Conservation (phyloP, 768 basidiomycete species). For the Boletus coccyginus region DNA sequence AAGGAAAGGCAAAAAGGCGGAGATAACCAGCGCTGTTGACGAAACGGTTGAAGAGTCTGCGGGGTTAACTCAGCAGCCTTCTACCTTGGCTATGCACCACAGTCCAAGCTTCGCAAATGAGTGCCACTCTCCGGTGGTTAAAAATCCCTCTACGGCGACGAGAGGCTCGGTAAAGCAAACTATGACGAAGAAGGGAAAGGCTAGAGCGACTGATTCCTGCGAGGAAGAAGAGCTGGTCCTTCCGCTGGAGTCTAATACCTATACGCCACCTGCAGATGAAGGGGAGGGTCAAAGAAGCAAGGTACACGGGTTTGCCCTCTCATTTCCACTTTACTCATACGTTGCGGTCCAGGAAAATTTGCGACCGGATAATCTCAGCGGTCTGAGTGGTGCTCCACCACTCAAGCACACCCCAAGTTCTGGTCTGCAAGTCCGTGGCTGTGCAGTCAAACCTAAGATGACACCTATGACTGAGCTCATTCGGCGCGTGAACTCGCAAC, state of each 20-base stretch:
- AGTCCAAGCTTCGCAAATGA: background rate
- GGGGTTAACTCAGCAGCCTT: conserved; percentile 1
- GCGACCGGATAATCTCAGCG: conserved; percentile 1
- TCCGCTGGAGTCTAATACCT: background rate
- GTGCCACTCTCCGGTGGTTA: background rate
- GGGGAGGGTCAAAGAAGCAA: conserved; percentile 12
- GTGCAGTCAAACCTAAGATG: conserved; percentile 51
- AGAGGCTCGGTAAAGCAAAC: conserved; percentile 17
- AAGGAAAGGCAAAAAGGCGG: conserved; percentile 31
- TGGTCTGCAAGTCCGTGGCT: conserved; percentile 19
- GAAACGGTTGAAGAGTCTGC: conserved; percentile 5
- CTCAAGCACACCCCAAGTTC: conserved; percentile 10
- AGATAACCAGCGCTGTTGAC: conserved; percentile 4
- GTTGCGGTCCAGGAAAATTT: conserved; percentile 12
- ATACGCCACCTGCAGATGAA: background rate
- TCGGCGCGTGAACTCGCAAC: conserved; percentile 63
- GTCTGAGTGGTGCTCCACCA: background rate
- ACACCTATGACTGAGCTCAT: conserved; percentile 77
- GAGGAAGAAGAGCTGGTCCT: conserved; percentile 23
- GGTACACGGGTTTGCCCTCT: conserved; percentile 4
- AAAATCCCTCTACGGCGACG: conserved; percentile 11
- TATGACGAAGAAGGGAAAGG: conserved; percentile 29
- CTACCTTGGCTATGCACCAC: background rate
- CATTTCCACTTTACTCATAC: background rate
- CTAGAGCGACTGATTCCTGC: conserved; percentile 20